These are phyloP conservation scores for Annulohypoxylon maeteangense DNA, from an alignment of 495 filamentous ascomycete species.

Conservation along the genomic window DNA sequence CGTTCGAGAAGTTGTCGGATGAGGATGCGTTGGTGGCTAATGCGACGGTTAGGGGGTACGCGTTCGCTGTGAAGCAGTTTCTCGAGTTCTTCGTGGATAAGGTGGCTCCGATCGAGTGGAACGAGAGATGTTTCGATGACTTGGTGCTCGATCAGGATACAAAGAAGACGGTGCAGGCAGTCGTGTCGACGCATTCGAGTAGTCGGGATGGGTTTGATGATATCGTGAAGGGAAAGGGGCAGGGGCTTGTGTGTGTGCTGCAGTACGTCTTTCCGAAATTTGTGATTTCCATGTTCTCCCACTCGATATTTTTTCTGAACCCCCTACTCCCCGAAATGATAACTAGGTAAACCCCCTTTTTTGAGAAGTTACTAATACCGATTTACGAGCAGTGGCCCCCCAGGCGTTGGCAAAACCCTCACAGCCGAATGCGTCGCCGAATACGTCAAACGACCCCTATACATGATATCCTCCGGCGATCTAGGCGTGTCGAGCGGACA, in stretches of 20 bases:
- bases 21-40: constrained; percentile 46
- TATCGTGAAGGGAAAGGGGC: constrained; percentile 52
- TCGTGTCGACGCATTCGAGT: constrained; percentile 54
- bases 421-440: constrained; percentile 63
- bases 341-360: background rate
- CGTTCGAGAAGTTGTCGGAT: constrained; percentile 42
- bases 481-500: constrained; percentile 54
- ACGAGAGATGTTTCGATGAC: constrained; percentile 58
- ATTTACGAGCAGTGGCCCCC: constrained; percentile 42
- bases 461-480: constrained; percentile 64
- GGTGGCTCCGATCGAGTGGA: constrained; percentile 46
- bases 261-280: constrained; percentile 37
- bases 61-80: constrained; percentile 46
- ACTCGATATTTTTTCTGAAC: background rate
- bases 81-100: constrained; percentile 51
- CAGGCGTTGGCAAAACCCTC: constrained; percentile 54
- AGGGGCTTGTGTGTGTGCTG: constrained; percentile 54
- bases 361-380: background rate
- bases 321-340: background rate
- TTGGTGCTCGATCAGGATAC: constrained; percentile 63
- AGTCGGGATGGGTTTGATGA: constrained; percentile 50
- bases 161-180: constrained; percentile 64
- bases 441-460: constrained; percentile 61
- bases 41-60: constrained; percentile 50
- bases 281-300: background rate